phyloP scores from a whole-genome alignment of 2,329 filamentous ascomycete genomes.

The Fusarium marasasianum region DNA sequence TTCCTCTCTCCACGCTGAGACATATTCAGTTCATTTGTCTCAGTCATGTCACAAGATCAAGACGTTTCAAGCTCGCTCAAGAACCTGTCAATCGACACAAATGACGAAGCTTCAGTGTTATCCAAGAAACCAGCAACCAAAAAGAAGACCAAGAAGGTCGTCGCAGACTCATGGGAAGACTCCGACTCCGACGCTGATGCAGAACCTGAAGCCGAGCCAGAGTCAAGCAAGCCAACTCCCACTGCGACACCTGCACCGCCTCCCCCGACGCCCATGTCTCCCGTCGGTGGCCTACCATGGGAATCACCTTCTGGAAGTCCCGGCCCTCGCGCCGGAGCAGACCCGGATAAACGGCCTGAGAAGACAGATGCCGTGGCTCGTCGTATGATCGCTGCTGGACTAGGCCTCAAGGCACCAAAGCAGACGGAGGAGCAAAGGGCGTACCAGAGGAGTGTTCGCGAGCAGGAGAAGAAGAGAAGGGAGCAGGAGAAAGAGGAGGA shows the following conservation, averaged over 20 bases:
- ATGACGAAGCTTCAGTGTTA: constrained; percentile 23
- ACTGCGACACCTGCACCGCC: constrained; percentile 58
- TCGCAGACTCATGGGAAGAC: constrained; percentile 63
- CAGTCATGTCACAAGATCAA: constrained; percentile 37
- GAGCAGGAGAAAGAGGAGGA: constrained; percentile 77
- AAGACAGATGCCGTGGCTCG: constrained; percentile 94
- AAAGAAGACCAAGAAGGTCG: constrained; percentile 42
- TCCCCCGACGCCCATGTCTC: constrained; percentile 73
- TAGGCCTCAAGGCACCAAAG: constrained; percentile 83
- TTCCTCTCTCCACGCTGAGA: background rate
- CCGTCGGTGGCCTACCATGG: constrained; percentile 45
- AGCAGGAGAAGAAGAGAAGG: constrained; percentile 82
- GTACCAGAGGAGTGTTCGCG: constrained; percentile 82
- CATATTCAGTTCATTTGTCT: background rate
- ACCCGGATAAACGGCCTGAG: constrained; percentile 68
- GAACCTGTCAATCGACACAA: constrained; percentile 44
- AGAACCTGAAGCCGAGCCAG: constrained; percentile 47
- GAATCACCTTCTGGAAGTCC: constrained; percentile 20
- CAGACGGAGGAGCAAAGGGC: constrained; percentile 88
- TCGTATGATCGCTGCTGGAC: constrained; percentile 86
- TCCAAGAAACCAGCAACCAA: constrained; percentile 39
- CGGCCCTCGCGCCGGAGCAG: constrained; percentile 4
- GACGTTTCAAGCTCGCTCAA: constrained; percentile 46
- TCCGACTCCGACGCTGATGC: constrained; percentile 62
- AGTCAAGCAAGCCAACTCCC: constrained; percentile 50